phyloP scores from a whole-genome alignment of 116 monocot species.

The Dioscorea cayenensis region DNA sequence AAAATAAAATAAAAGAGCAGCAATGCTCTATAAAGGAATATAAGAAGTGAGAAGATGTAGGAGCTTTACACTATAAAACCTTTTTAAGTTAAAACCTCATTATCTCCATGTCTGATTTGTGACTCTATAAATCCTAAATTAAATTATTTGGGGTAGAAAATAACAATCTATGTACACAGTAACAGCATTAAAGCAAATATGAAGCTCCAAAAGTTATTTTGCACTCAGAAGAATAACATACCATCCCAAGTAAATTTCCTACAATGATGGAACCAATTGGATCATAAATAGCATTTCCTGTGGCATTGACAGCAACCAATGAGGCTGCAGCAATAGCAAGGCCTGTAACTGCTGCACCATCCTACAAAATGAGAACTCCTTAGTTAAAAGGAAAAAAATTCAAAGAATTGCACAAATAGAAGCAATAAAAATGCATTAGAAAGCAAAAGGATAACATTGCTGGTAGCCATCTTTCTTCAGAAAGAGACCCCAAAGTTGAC shows the following conservation, averaged over 20 bases:
- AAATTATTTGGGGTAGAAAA: too few relatives aligned
- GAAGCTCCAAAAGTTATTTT: background rate
- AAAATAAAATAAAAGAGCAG: too few relatives aligned
- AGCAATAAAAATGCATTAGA: too few relatives aligned
- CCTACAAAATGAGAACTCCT: slow-evolving; percentile 35
- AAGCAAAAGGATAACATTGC: background rate
- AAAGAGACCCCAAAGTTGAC: background rate
- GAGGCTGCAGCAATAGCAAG: slow-evolving; percentile 90
- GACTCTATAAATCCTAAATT: too few relatives aligned
- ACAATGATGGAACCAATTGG: slow-evolving; percentile 96
- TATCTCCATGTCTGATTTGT: too few relatives aligned
- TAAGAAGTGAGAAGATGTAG: too few relatives aligned
- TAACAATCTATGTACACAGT: too few relatives aligned
- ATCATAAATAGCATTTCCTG: slow-evolving; percentile 97
- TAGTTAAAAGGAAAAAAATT: background rate
- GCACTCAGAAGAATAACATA: slow-evolving; percentile 18
- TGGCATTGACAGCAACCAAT: slow-evolving; percentile 75
- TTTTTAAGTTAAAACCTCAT: too few relatives aligned
- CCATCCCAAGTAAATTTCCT: slow-evolving; percentile 93
- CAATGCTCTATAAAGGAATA: too few relatives aligned
- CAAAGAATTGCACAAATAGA: too few relatives aligned
- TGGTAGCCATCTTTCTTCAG: background rate
- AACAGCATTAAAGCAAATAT: background rate
- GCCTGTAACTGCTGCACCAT: slow-evolving; percentile 96
- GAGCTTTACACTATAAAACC: too few relatives aligned